Evolutionary conservation across 169 alveolate genomes (phyloP).

Genomic region (Neospora caninum): DNA sequence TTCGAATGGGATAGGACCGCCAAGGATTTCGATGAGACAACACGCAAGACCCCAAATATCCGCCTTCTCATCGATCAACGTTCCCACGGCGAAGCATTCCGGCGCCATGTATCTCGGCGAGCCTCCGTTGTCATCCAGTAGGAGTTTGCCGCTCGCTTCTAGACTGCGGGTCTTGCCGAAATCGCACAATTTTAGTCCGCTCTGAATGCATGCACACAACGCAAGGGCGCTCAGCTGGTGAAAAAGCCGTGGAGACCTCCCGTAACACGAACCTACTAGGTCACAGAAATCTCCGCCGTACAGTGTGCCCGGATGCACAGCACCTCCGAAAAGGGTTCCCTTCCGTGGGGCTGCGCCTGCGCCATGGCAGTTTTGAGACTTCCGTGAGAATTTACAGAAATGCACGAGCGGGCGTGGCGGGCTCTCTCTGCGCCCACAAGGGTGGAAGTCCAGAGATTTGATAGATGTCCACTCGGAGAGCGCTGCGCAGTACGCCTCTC

Average conservation of each 20-base stretch:
- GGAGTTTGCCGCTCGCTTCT: constrained; percentile 71
- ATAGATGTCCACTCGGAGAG: too few relatives aligned
- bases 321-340: too few relatives aligned
- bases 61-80: constrained; percentile 78
- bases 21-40: constrained; percentile 83
- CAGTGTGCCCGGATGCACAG: too few relatives aligned
- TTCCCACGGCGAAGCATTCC: constrained; percentile 81
- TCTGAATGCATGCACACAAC: constrained; percentile 38
- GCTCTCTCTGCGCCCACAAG: too few relatives aligned
- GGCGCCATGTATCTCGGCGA: constrained; percentile 89
- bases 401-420: too few relatives aligned
- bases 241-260: background rate
- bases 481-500: too few relatives aligned
- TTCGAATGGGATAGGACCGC: constrained; percentile 83
- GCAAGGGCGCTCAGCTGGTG: background rate
- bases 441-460: too few relatives aligned
- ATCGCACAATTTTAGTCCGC: constrained; percentile 81
- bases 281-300: too few relatives aligned
- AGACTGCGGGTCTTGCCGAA: constrained; percentile 83
- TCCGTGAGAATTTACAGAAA: too few relatives aligned
- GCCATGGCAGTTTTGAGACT: too few relatives aligned
- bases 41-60: constrained; percentile 86
- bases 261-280: too few relatives aligned
- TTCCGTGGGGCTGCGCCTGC: too few relatives aligned
- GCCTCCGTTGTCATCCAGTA: constrained; percentile 85